phyloP scores from a whole-genome alignment of 345 rosid genomes.

The Sisymbrium altissimum region DNA sequence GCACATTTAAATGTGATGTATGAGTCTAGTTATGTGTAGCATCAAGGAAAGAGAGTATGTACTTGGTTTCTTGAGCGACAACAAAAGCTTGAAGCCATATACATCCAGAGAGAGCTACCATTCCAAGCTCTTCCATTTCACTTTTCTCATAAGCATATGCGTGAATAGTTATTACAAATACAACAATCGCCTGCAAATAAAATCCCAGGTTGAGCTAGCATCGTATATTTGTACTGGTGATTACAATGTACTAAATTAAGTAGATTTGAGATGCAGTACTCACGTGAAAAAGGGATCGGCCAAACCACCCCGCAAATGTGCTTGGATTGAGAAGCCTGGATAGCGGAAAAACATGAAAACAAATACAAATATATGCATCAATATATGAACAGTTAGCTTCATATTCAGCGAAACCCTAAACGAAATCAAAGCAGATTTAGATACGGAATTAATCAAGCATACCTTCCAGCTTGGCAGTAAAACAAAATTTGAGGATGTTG shows the following conservation, averaged over 20 bases:
- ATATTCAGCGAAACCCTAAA: neutral
- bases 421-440: neutral
- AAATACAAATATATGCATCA: neutral
- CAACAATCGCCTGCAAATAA: conserved; percentile 78
- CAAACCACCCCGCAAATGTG: conserved; percentile 99
- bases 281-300: conserved; percentile 92
- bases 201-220: neutral
- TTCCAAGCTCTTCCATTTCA: conserved; percentile 91
- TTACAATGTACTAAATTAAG: neutral
- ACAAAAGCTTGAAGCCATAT: conserved; percentile 99
- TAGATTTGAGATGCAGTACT: conserved; percentile 32
- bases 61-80: conserved; percentile 91
- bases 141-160: conserved; percentile 87
- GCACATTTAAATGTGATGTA: neutral
- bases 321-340: conserved; percentile 97
- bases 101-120: conserved; percentile 97
- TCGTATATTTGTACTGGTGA: neutral
- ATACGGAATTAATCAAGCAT: neutral
- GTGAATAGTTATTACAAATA: conserved; percentile 78
- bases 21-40: neutral
- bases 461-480: conserved; percentile 99
- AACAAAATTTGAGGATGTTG: conserved; percentile 97
- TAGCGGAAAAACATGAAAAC: neutral
- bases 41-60: conserved; percentile 25
- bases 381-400: neutral